Evolutionary conservation across 1,284 basidiomycete species (phyloP).

Genomic region (Melampsora larici-populina): DNA sequence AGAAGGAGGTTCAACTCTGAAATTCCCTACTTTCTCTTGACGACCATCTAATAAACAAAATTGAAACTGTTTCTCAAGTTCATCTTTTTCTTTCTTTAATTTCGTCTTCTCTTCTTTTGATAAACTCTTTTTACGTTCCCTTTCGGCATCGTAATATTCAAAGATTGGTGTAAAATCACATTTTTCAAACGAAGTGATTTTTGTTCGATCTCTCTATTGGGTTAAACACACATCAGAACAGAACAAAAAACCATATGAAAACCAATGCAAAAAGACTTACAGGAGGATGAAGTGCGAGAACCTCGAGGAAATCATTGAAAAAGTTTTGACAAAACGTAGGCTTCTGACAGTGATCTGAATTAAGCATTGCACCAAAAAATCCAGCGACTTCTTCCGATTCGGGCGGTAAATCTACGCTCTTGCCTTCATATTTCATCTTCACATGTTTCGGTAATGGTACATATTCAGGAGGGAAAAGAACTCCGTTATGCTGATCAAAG

Average conservation of each 20-base stretch:
- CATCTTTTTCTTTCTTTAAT: constrained; percentile 77
- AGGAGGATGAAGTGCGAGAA: constrained; percentile 80
- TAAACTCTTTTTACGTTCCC: constrained; percentile 85
- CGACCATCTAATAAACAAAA: constrained; percentile 85
- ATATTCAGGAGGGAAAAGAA: constrained; percentile 93
- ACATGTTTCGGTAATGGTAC: constrained; percentile 76
- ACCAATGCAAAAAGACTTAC: constrained; percentile 58
- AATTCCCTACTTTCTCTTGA: constrained; percentile 97
- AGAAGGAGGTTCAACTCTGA: constrained; percentile 95
- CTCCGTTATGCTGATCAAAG: constrained; percentile 71
- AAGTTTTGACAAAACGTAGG: constrained; percentile 90
- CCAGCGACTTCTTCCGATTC: constrained; percentile 95
- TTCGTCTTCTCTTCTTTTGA: constrained; percentile 82
- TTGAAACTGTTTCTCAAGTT: constrained; percentile 77
- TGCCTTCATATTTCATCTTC: constrained; percentile 94
- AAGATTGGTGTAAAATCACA: constrained; percentile 96
- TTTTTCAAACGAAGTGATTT: constrained; percentile 71
- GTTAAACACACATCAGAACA: background rate
- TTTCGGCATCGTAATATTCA: constrained; percentile 85
- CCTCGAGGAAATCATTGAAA: constrained; percentile 80
- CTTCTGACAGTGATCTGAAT: constrained; percentile 89
- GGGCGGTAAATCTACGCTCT: constrained; percentile 71
- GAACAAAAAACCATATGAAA: background rate
- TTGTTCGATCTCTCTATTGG: constrained; percentile 62
- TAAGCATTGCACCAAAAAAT: constrained; percentile 89